Evolutionary conservation across 148 eudicot species (phyloP).

Genomic region (Arctostaphylos glauca): DNA sequence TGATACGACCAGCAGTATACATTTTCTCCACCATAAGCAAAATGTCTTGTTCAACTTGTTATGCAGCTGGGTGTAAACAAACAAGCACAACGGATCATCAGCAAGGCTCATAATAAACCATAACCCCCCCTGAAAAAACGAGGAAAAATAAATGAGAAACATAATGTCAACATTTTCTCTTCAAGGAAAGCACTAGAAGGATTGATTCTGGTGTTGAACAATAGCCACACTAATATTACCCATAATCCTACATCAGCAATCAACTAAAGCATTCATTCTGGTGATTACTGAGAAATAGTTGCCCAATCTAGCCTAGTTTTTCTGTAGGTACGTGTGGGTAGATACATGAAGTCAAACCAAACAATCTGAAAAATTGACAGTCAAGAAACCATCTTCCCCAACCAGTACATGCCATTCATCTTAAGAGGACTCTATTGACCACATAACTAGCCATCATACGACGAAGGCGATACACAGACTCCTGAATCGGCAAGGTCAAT

Average conservation of each 20-base stretch:
- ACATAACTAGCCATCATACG: not conserved
- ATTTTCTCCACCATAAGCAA: not conserved
- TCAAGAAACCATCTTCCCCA: not conserved
- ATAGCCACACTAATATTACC: not conserved
- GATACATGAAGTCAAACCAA: not conserved
- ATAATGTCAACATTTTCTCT: not conserved
- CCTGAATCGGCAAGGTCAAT: not conserved
- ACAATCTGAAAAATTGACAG: not conserved
- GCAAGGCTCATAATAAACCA: not conserved
- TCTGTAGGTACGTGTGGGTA: not conserved
- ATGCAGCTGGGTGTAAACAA: not conserved
- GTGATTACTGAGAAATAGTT: not conserved
- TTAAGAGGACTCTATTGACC: not conserved
- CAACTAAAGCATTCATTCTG: not conserved
- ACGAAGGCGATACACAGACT: not conserved
- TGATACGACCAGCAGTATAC: not conserved
- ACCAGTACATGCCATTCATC: not conserved
- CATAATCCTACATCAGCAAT: not conserved
- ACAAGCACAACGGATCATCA: too few species aligned
- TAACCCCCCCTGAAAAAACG: not conserved
- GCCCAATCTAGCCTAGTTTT: not conserved
- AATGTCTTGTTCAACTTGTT: not conserved
- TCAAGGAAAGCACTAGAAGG: not conserved
- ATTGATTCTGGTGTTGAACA: not conserved
- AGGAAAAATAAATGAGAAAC: not conserved